Percentiles rank a stretch among this genome's conserved stretches.
Evolutionary conservation across 257 asterid species (phyloP).

Genomic region (Mentha longifolia): DNA sequence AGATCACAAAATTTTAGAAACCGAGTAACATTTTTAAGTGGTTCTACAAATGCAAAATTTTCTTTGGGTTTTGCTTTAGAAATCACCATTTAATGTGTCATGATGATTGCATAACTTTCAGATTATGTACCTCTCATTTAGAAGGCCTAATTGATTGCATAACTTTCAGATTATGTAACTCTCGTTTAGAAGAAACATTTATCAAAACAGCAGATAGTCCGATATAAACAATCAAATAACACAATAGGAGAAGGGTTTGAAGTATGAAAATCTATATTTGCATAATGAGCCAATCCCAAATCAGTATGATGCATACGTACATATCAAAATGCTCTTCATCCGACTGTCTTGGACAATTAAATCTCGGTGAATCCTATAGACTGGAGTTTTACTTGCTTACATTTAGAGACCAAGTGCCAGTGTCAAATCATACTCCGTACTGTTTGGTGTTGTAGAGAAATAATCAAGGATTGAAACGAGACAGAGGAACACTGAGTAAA

Average conservation of each 20-base stretch:
- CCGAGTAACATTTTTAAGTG: not conserved
- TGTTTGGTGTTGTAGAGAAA: not conserved
- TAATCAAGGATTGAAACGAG: slow-evolving; percentile 11
- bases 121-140: not conserved
- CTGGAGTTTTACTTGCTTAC: not conserved
- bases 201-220: slow-evolving; percentile 3
- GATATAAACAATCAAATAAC: not conserved
- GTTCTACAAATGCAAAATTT: not conserved
- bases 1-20: slow-evolving; percentile 20
- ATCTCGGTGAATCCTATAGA: slow-evolving; percentile 2
- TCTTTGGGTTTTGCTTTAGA: not conserved
- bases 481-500: not conserved
- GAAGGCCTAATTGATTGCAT: too few species aligned
- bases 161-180: too few species aligned
- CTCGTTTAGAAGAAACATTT: not conserved
- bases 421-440: slow-evolving; percentile 2
- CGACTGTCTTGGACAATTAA: slow-evolving; percentile 2
- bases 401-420: not conserved
- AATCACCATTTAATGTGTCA: not conserved
- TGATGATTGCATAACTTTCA: not conserved
- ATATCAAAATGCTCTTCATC: slow-evolving; percentile 8
- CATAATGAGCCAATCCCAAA: not conserved
- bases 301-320: not conserved
- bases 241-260: not conserved
- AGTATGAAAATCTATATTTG: slow-evolving; percentile 1